These are phyloP conservation scores for Picochlorum sp. DNA, from an alignment of 139 green algal genomes.

Conservation along the genomic window DNA sequence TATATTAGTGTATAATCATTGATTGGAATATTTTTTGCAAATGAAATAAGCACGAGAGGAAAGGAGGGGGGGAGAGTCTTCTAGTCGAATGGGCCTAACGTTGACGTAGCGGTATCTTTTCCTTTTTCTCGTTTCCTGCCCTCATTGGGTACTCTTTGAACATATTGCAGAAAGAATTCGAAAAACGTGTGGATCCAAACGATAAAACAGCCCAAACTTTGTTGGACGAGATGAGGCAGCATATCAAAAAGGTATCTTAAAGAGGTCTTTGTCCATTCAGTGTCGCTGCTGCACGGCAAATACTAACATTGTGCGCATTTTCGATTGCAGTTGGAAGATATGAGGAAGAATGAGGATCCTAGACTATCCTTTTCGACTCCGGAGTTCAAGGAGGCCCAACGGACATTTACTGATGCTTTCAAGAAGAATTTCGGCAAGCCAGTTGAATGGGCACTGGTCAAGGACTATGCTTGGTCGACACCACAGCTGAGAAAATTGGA, in stretches of 20 bases:
- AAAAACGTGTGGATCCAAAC: constrained; percentile 50
- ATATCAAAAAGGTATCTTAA: constrained; percentile 70
- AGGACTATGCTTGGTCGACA: constrained; percentile 71
- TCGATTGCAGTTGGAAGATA: constrained; percentile 66
- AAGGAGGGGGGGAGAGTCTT: neutral
- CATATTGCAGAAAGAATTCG: constrained; percentile 11
- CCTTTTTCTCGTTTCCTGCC: too few relatives aligned
- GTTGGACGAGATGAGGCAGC: constrained; percentile 74
- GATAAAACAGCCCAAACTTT: constrained; percentile 63
- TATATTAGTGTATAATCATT: neutral
- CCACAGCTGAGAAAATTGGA: constrained; percentile 68
- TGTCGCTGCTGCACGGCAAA: neutral
- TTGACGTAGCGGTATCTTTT: too few relatives aligned
- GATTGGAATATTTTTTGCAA: neutral
- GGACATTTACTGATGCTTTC: constrained; percentile 80
- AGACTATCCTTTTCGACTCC: constrained; percentile 86
- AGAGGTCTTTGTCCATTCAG: neutral
- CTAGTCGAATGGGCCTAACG: too few relatives aligned
- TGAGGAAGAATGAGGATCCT: constrained; percentile 77
- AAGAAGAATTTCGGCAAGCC: constrained; percentile 91
- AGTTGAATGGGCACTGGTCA: constrained; percentile 82
- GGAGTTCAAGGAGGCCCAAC: constrained; percentile 89
- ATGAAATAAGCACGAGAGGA: too few relatives aligned
- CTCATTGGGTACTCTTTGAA: neutral
- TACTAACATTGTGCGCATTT: neutral